Evolutionary conservation across 1,139 yeast species (phyloP), one percentile per base, ranked within the genome.

Genomic region (Scheffersomyces titani): DNA sequence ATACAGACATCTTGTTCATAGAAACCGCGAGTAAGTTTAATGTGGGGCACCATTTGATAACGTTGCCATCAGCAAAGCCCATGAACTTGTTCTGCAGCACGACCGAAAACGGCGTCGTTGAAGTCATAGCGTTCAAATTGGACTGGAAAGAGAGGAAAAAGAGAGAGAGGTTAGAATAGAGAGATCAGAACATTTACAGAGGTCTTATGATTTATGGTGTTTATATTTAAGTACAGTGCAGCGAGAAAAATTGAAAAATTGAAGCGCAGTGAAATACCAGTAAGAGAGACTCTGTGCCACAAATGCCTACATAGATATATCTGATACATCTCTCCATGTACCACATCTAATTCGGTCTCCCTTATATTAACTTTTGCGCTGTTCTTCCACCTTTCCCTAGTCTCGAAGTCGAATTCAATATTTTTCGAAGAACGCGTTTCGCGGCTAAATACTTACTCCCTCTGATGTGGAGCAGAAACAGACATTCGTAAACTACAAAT

Each of bases 31-130:
- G 64, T 50, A 86, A 70, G 61, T 84, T 85, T 76, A 85, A 80
- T 11, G 80, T 73, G 0, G 89, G 89, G 64, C 87, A 84, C 83
- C 87, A 82, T 55, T 78, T 73, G 54, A 83, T 63, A 52, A 78
- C 71, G 52, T 68, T 72, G 1, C 82, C 79, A 58, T 78, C 78
- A 44, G 83, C 71, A 51, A 76, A 66, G 13, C 82, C 82, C 56
- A 77, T 65, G 57, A 78, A 71, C 60, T 69, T 72, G 55, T 63
- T 64, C 48, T 56, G n/a, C 48, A 19, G 22, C 20, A 49, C 49
- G 7, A 46, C 49, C 20, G 24, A 46, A 19, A 46, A 22, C 24
- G 49, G 20, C n/a, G 22, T 16, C 49, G 20, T 20, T 16, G 22
- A 19, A 22, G 49, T 46, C 49, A 46, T 46, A 46, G 16, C 24